Base-by-base conservation (phyloP, 306 rosid species). In the Dalbergia cochinchinensis region DNA sequence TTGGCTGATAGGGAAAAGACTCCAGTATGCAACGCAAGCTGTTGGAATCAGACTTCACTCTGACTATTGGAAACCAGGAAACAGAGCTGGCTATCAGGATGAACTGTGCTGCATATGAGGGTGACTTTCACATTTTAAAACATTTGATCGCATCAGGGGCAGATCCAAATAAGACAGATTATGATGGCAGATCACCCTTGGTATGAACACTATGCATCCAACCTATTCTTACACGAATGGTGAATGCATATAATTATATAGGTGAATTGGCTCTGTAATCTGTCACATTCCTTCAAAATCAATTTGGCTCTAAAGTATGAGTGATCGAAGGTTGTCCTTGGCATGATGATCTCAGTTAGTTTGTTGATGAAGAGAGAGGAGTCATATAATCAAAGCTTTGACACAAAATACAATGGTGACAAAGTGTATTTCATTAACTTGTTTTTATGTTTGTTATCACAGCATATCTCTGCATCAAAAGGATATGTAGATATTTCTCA, bases 181-280 rank as follows among this genome's bases (percentile, higher is more conserved):
- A 91, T 84, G 89, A 89, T 72, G 91, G 90, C 26, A 82, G 96
- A 82, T 87, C 91, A 3, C 89, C 96, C 60, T 86, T 91, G 93
- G 96, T 91, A 86, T 50, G 84, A 73, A 57, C 63, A 50, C 63
- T 53, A 14, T 16, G 10, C 65, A 51, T 37, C 65, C 58, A 74
- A 67, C 65, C 11, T 34, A 58, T 75, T 14, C 10, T 35, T 65
- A 59, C 47, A 42, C 53, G 35, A 53, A 63, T 19, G 33, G 20
- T 20, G 22, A 20, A 20, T 20, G 22, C 22, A 50, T 34, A 44
- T 45, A 68, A 45, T 68, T 68, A 48, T 55, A 48, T 4, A 69
- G 14, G 13, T 48, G 33, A 70, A 7, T 7, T 69, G 4, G 50
- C 73, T 69, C 73, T 44, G 26, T 44, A 47, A 14, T 47, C 61